Evolutionary conservation across 2,329 filamentous ascomycete species (phyloP), one percentile per base, ranked within the genome.

Genomic region (Shiraia sp.): DNA sequence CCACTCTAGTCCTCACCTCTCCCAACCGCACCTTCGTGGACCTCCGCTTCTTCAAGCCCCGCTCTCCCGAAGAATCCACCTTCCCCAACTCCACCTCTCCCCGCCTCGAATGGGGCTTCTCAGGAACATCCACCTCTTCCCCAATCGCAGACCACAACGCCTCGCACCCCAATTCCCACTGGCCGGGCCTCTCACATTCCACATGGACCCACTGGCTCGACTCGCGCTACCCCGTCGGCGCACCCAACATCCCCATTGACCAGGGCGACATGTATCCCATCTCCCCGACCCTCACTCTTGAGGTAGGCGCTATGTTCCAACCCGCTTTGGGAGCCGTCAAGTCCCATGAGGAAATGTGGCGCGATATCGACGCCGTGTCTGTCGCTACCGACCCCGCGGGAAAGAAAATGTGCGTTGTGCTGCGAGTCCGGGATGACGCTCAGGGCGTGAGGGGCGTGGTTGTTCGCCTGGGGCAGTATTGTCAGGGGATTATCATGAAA

Each of bases 291-390:
- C 39, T 46, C 9, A 58, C 48, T 6, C 59, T 74, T 6, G 85
- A 88, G 61, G 77, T 69, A 30, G 85, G 85, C 0, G 54, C 55
- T 10, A 86, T 85, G 78, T 66, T 76, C 9, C 82, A 86, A 50
- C 81, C 81, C 0, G 71, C 65, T 1, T 81, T 79, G 1, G 77
- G 78, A 0, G 29, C 56, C 1, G 62, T 75, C 27, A 75, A 75
- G 8, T 37, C 69, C 1, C 89, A 90, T 51, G 84, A 88, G 61
- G 86, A 89, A 64, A 60, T 86, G 2, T 88, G 85, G 85, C 63
- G 69, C 2, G 79, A 82, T 29, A 63, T 72, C 2, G 55, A 66
- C 2, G 57, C 74, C 66, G 2, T 15, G 8, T 22, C 41, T 0
- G 56, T 59, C 2, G 53, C 41, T 0, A 57, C 59, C 2, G 53